These are phyloP conservation scores for Eucalyptus camaldulensis DNA, from an alignment of 345 rosid genomes.

Conservation along the genomic window DNA sequence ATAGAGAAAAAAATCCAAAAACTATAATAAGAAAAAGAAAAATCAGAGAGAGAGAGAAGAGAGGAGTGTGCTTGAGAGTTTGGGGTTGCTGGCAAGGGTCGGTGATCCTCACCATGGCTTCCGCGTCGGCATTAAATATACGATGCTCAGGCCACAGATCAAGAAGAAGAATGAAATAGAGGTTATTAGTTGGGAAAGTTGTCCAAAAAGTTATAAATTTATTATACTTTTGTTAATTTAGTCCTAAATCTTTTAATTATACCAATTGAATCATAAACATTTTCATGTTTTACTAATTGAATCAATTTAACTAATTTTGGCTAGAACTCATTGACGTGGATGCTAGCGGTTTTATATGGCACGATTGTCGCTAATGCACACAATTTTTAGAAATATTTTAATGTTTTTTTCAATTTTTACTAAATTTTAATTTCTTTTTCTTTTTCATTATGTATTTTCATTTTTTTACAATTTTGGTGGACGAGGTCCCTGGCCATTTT, in stretches of 20 bases:
- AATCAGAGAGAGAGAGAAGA: neutral
- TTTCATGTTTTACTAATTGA: too few relatives aligned
- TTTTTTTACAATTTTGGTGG: neutral
- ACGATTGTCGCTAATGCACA: fast-evolving
- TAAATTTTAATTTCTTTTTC: too few relatives aligned
- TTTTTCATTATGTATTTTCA: too few relatives aligned
- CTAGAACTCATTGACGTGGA: neutral
- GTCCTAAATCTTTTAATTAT: fast-evolving
- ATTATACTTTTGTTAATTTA: too few relatives aligned
- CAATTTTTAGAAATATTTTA: too few relatives aligned
- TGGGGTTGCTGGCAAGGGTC: neutral
- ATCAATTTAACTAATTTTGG: too few relatives aligned
- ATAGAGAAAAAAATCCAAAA: neutral
- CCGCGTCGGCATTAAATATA: neutral
- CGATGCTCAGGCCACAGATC: neutral
- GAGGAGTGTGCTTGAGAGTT: neutral
- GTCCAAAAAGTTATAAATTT: too few relatives aligned
- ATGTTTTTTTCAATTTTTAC: too few relatives aligned
- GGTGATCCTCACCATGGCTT: neutral
- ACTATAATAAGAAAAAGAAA: neutral
- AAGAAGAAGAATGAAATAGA: neutral
- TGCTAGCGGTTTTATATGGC: too few relatives aligned
- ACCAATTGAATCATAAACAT: too few relatives aligned
- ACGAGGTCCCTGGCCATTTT: neutral
- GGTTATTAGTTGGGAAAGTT: neutral